Percentiles rank a stretch among this genome's conserved stretches.
Evolutionary conservation across 2,329 filamentous ascomycete genomes (phyloP).

Genomic region (Graphilbum fragrans): DNA sequence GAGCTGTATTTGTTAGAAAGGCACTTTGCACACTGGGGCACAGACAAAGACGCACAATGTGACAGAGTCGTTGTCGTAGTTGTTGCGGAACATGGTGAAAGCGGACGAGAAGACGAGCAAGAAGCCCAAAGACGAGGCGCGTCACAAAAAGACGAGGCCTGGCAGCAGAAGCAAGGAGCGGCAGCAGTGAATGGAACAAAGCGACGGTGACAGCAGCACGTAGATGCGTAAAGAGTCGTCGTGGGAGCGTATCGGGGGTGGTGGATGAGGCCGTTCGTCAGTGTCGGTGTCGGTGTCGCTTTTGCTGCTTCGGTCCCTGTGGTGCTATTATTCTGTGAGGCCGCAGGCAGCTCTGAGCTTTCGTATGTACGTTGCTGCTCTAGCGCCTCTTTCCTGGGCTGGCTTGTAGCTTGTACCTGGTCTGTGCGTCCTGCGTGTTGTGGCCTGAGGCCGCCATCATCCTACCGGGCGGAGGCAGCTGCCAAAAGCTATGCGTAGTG

Average conservation of each 20-base stretch:
- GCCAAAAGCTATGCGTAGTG: background rate
- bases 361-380: slow-evolving; percentile 5
- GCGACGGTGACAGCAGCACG: too few species aligned
- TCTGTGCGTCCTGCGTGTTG: background rate
- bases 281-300: too few species aligned
- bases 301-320: too few species aligned
- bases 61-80: slow-evolving; percentile 99
- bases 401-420: background rate
- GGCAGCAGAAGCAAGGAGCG: too few species aligned
- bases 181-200: too few species aligned
- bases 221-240: too few species aligned
- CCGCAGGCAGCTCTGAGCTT: slow-evolving; percentile 13
- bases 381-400: background rate
- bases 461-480: background rate
- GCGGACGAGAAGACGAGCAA: background rate
- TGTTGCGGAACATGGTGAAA: slow-evolving; percentile 92
- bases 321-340: too few species aligned
- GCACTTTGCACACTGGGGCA: slow-evolving; percentile 7
- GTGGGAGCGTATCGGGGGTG: too few species aligned
- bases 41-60: slow-evolving; percentile 63
- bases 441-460: slow-evolving; percentile 3
- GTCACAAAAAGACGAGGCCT: background rate
- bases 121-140: background rate
- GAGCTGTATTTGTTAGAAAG: slow-evolving; percentile 49
- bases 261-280: too few species aligned